phyloP scores from a whole-genome alignment of 495 filamentous ascomycete genomes.

The Niebla homalea region DNA sequence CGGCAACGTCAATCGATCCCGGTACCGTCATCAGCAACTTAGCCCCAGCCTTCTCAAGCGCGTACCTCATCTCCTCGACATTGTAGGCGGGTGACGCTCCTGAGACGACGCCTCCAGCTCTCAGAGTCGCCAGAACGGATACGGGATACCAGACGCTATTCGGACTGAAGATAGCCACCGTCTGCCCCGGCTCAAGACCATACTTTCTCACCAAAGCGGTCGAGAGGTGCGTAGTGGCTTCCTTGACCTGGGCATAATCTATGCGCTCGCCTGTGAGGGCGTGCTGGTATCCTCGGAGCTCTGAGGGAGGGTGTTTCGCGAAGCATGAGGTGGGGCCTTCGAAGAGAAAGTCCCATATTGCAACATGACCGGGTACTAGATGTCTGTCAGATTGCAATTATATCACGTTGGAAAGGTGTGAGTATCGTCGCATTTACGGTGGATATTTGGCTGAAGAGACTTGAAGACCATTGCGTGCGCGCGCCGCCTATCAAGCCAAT shows the following conservation, averaged over 20 bases:
- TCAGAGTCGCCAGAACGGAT: constrained; percentile 40
- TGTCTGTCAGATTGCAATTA: too few relatives aligned
- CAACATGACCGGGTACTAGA: too few relatives aligned
- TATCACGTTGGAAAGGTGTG: too few relatives aligned
- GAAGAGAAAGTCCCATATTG: too few relatives aligned
- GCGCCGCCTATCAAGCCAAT: too few relatives aligned
- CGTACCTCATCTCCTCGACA: constrained; percentile 49
- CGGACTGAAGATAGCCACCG: constrained; percentile 40
- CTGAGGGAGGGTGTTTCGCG: too few relatives aligned
- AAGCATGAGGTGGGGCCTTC: too few relatives aligned
- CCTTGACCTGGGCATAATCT: constrained; percentile 36
- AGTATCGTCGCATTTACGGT: too few relatives aligned
- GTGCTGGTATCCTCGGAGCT: too few relatives aligned
- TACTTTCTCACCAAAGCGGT: constrained; percentile 41
- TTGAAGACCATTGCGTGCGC: too few relatives aligned
- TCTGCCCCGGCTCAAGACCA: constrained; percentile 33
- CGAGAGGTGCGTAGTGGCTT: constrained; percentile 38
- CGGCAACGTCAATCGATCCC: constrained; percentile 34
- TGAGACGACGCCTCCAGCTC: constrained; percentile 36
- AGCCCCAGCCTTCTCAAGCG: constrained; percentile 37
- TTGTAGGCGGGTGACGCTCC: constrained; percentile 48
- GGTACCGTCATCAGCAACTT: constrained; percentile 44
- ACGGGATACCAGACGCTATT: constrained; percentile 52
- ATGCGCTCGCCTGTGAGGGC: constrained; percentile 43
- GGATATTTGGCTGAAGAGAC: too few relatives aligned